Base-by-base conservation (phyloP, 495 filamentous ascomycete genomes). In the Penicillium paradoxum region DNA sequence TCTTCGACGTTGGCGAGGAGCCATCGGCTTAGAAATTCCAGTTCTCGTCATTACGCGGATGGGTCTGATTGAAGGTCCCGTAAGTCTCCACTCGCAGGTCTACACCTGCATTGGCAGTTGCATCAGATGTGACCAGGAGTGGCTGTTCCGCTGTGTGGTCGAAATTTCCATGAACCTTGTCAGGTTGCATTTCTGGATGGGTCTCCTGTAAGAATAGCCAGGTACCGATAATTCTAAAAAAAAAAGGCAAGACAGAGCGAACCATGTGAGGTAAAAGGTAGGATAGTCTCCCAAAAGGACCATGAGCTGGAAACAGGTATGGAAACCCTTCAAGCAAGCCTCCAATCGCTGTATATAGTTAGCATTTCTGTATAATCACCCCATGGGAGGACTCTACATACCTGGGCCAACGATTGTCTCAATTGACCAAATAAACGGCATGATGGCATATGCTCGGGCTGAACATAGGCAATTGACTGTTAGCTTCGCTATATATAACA, bases 341-440 rank as follows among this genome's bases (percentile, higher is more conserved):
- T 51, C 89, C 89, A 60, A 92, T 87, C 33, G 84, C 83, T 62
- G 56, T 14, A 38, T 36, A n/a, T 6, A 41, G 25, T 71, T 65
- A 66, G 66, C 54, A 33, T 3, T 34, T 24, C 15, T 4, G 25
- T 44, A 9, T 15, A 17, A 30, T 45, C 18, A 13, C 5, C 49
- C 13, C 11, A 40, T 29, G 19, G 8, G 25, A 33, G 8, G 17
- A 24, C 8, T 33, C 44, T 4, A 57, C 68, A 54, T 68, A 75
- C 73, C 73, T 55, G 89, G 89, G 6, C 89, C 89, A 51, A 91
- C 79, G 50, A 91, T 91, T 17, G 88, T 91, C 30, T 88, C 89
- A 52, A 95, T 84, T 24, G 81, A 85, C 89, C 89, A 95, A 27
- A 91, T 85, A 66, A 92, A 92, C 11, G 89, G 89, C 88, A 92